Conservation (phyloP, 2,329 filamentous ascomycete species). For the Exophiala calicioides region DNA sequence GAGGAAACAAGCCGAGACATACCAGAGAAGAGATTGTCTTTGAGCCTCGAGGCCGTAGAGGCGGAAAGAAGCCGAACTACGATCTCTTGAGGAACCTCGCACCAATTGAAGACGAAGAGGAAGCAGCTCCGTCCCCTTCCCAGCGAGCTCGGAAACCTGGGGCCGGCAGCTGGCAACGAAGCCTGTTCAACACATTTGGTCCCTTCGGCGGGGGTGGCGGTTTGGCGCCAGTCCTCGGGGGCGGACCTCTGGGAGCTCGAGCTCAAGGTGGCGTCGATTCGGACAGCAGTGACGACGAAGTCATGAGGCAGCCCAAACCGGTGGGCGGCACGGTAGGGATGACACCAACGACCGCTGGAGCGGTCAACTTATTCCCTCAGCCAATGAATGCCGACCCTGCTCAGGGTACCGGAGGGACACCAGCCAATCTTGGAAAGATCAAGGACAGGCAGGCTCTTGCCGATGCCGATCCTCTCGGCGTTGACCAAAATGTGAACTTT, state of each 20-base stretch:
- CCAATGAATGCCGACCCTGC: conserved; percentile 59
- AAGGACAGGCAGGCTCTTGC: conserved; percentile 90
- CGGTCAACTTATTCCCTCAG: conserved; percentile 58
- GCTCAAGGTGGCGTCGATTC: conserved; percentile 82
- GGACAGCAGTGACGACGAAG: conserved; percentile 95
- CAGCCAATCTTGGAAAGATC: conserved; percentile 86
- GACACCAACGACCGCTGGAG: conserved; percentile 58
- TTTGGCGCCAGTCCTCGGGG: conserved; percentile 68
- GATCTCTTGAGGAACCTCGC: conserved; percentile 36
- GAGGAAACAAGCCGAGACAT: conserved; percentile 42
- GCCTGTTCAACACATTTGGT: conserved; percentile 83
- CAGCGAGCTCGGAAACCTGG: conserved; percentile 63
- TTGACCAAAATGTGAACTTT: conserved; percentile 90
- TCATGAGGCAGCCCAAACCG: conserved; percentile 60
- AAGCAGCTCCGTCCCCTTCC: conserved; percentile 68
- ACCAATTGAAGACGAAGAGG: conserved; percentile 73
- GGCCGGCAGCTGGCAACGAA: conserved; percentile 69
- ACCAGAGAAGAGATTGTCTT: conserved; percentile 34
- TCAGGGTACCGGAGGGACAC: conserved; percentile 59
- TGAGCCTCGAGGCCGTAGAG: conserved; percentile 32
- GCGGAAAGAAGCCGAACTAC: conserved; percentile 30
- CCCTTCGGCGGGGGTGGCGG: conserved; percentile 88
- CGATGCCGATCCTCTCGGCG: conserved; percentile 90
- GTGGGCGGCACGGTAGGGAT: conserved; percentile 65
- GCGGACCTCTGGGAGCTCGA: conserved; percentile 64